These are phyloP conservation scores for Odontarrhena argentea DNA, from an alignment of 345 rosid species.

Conservation along the genomic window DNA sequence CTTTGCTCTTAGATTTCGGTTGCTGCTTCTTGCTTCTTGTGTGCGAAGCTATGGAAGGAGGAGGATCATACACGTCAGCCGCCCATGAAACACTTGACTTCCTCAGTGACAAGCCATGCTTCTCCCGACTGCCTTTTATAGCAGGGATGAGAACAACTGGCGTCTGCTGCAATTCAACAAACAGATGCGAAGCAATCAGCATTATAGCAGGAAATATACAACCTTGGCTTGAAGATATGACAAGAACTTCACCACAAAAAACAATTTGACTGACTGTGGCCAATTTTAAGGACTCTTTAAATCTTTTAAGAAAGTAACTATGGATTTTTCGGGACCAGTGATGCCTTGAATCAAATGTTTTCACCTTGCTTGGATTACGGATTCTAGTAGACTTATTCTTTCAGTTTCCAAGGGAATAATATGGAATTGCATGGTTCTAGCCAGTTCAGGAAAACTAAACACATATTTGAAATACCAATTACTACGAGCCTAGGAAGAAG, in stretches of 20 bases:
- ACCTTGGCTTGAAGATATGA: conserved; percentile 4
- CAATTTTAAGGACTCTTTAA: background rate
- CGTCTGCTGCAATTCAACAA: conserved; percentile 36
- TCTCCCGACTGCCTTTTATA: conserved; percentile 83
- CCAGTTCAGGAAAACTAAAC: too few species aligned
- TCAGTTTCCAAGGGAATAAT: too few species aligned
- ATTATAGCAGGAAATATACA: background rate
- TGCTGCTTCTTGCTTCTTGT: conserved; percentile 53
- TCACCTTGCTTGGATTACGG: background rate
- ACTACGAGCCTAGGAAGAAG: too few species aligned
- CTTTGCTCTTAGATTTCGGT: conserved; percentile 62
- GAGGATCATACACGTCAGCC: conserved; percentile 86
- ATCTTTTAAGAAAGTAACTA: background rate
- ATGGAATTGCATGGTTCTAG: too few species aligned
- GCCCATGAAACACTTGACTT: conserved; percentile 76
- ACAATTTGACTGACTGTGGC: background rate
- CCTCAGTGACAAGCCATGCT: conserved; percentile 49
- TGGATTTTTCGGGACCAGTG: background rate
- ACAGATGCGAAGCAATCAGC: conserved; percentile 13
- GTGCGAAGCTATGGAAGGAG: conserved; percentile 70
- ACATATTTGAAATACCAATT: too few species aligned
- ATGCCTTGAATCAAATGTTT: conserved; percentile 7
- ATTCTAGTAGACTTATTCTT: background rate
- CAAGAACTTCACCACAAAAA: conserved; percentile 1
- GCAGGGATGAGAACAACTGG: conserved; percentile 67